Evolutionary conservation across 805 yeast species (phyloP).

Genomic region (Zygosaccharomyces pseudorouxii): DNA sequence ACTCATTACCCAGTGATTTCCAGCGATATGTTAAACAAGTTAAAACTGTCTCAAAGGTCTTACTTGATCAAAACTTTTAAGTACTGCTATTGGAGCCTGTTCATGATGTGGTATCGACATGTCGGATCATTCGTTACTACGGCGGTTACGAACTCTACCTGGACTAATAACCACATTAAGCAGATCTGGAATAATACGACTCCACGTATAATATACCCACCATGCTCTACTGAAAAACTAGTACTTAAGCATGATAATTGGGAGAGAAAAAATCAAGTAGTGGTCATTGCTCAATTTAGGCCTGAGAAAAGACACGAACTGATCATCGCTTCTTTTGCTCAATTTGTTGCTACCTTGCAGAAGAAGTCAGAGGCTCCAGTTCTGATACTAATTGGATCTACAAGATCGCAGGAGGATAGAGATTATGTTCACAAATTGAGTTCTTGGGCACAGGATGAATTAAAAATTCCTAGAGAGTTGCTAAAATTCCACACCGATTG

Average conservation of each 20-base stretch:
- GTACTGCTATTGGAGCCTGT: constrained; percentile 63
- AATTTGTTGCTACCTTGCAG: constrained; percentile 39
- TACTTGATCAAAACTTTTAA: constrained; percentile 35
- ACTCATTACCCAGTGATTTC: constrained; percentile 95
- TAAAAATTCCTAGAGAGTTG: constrained; percentile 40
- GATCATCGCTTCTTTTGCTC: constrained; percentile 58
- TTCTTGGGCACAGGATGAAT: constrained; percentile 37
- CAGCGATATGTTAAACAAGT: constrained; percentile 72
- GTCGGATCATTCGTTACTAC: constrained; percentile 64
- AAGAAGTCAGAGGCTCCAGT: constrained; percentile 40
- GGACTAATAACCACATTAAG: constrained; percentile 80
- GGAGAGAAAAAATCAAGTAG: constrained; percentile 36
- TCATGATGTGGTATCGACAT: constrained; percentile 59
- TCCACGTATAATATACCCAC: constrained; percentile 69
- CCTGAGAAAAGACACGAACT: constrained; percentile 89
- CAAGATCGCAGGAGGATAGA: constrained; percentile 65
- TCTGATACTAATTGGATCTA: constrained; percentile 77
- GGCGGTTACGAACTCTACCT: constrained; percentile 76
- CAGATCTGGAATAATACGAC: constrained; percentile 54
- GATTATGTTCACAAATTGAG: constrained; percentile 50
- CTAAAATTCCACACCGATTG: constrained; percentile 67
- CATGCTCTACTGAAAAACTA: constrained; percentile 69
- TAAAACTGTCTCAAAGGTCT: constrained; percentile 31
- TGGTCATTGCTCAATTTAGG: constrained; percentile 80
- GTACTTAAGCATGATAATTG: constrained; percentile 26